These are phyloP conservation scores for Solanum infundibuliforme DNA, from an alignment of 257 asterid genomes.

Conservation along the genomic window DNA sequence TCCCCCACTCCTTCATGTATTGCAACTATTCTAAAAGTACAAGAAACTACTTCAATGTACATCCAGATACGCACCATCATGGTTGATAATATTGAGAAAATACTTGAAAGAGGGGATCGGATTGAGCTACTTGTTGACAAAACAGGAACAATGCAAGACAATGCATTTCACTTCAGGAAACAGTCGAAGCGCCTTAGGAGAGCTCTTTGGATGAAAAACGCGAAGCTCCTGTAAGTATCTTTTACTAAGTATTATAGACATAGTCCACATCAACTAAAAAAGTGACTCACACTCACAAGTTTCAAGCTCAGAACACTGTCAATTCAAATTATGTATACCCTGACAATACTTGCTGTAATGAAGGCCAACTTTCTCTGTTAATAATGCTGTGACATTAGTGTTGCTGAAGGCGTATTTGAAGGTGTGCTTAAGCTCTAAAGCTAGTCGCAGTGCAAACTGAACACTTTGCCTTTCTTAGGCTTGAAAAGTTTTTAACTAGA, in stretches of 20 bases:
- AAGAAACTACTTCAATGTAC: constrained; percentile 1
- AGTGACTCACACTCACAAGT: background rate
- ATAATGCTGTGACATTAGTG: background rate
- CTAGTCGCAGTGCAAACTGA: background rate
- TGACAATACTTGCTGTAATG: background rate
- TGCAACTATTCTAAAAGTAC: background rate
- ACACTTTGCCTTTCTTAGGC: background rate
- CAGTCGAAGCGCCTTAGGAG: constrained; percentile 91
- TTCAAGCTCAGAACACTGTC: background rate
- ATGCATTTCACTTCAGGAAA: constrained; percentile 89
- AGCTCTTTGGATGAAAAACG: constrained; percentile 98
- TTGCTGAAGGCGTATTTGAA: background rate
- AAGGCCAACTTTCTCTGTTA: background rate
- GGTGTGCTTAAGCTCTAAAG: background rate
- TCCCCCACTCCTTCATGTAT: background rate
- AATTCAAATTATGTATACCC: background rate
- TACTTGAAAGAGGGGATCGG: constrained; percentile 91
- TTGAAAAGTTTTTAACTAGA: background rate
- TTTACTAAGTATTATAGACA: background rate
- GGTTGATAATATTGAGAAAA: constrained; percentile 98
- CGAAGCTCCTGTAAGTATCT: constrained; percentile 79
- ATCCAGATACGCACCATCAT: constrained; percentile 84
- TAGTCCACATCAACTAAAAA: background rate
- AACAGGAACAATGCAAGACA: constrained; percentile 97
- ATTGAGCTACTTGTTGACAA: constrained; percentile 98